Percentiles rank a stretch among this genome's conserved stretches.
phyloP scores from a whole-genome alignment of 1,139 yeast species.

The Magnusiomyces paraingens region DNA sequence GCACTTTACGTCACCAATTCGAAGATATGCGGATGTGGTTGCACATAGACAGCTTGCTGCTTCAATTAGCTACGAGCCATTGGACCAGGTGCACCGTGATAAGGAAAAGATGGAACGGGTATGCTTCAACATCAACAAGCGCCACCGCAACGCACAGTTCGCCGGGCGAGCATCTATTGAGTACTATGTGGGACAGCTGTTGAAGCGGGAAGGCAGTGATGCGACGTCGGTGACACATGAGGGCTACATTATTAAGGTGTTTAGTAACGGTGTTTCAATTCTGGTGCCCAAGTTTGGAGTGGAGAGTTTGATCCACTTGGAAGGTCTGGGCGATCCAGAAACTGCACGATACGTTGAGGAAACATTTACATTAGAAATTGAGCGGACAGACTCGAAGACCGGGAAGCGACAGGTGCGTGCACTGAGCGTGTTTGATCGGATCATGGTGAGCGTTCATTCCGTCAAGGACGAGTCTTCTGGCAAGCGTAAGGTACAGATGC shows the following conservation, averaged over 20 bases:
- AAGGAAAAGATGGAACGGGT: conserved; percentile 84
- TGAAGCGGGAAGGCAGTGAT: conserved; percentile 41
- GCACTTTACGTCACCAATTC: conserved; percentile 96
- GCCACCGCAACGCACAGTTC: conserved; percentile 97
- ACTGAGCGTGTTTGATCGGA: conserved; percentile 80
- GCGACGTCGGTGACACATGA: conserved; percentile 60
- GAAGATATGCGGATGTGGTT: conserved; percentile 96
- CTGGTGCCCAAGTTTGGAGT: conserved; percentile 96
- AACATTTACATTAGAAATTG: conserved; percentile 58
- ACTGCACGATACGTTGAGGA: conserved; percentile 74
- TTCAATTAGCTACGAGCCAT: conserved; percentile 86
- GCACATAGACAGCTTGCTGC: conserved; percentile 97
- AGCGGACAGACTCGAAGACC: conserved; percentile 26
- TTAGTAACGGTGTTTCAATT: conserved; percentile 91
- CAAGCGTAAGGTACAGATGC: conserved; percentile 82
- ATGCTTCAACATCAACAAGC: conserved; percentile 81
- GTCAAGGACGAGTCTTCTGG: conserved; percentile 83
- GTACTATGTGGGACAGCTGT: conserved; percentile 95
- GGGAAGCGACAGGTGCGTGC: conserved; percentile 35
- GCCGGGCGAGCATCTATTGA: conserved; percentile 98
- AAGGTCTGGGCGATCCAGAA: conserved; percentile 60
- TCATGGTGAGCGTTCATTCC: conserved; percentile 73
- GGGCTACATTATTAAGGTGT: conserved; percentile 87
- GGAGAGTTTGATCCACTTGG: conserved; percentile 83
- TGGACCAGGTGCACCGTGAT: conserved; percentile 79